Evolutionary conservation across 306 rosid species (phyloP), one percentile per base, ranked within the genome.

Genomic region (Bauhinia variegata): DNA sequence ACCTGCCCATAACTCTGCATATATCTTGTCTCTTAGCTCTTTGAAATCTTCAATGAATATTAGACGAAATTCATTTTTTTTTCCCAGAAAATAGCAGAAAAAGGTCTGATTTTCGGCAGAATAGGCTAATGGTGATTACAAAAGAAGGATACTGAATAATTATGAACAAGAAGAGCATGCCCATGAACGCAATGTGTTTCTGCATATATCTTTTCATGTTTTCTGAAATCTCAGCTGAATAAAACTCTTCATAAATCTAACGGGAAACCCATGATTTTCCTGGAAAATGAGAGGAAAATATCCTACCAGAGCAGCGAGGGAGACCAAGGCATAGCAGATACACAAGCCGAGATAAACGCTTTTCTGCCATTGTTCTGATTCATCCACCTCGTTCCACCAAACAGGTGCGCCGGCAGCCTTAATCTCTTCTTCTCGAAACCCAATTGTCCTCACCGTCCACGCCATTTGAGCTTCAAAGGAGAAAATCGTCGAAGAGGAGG

Each of bases 311-410:
- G 83, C 70, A 55, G 75, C 57, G 31, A 78, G 23, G 44, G 80
- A 82, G n/a, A 82, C 66, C 44, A 60, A 36, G 47, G 48, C 83
- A 70, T 60, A 82, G 33, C 72, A 66, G 4, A 16, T 75, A n/a
- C 71, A 63, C 15, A 81, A 19, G 11, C 63, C 18, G 48, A 14
- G 39, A 63, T 77, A 81, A 59, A 60, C 54, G 57, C 71, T 62
- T 16, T 33, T 52, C 59, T 73, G 71, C 74, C 62, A 64, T 52
- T 58, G 47, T n/a, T 59, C 32, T 0, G 81, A 75, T 36, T 49
- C 68, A 30, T 66, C 78, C 15, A 67, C 49, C 34, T 51, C 73
- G 38, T 63, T 65, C 85, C 82, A 63, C 66, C 66, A 51, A 7
- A 57, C 28, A 5, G 8, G 23, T 5, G 46, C 19, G 37, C 73